phyloP scores from a whole-genome alignment of 345 rosid species.

The Combretum micranthum region DNA sequence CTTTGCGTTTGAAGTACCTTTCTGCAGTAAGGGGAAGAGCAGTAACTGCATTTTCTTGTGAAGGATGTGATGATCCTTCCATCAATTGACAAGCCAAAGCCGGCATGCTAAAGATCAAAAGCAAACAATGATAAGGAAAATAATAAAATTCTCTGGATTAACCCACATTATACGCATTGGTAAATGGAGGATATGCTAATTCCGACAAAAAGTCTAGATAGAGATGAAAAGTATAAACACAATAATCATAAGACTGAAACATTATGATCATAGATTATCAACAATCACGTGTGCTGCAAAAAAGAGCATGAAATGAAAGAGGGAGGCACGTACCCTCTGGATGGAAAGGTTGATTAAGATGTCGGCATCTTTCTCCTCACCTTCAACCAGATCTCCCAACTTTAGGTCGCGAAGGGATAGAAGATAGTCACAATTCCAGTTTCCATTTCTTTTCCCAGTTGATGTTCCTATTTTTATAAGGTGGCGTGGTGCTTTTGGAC shows the following conservation, averaged over 20 bases:
- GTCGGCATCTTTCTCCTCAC: constrained; percentile 29
- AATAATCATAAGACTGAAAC: too few species aligned
- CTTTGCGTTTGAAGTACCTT: constrained; percentile 19
- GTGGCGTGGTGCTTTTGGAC: not conserved
- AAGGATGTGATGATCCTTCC: constrained; percentile 66
- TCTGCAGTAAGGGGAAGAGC: constrained; percentile 60
- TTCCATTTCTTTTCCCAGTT: constrained; percentile 65
- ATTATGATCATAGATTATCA: too few species aligned
- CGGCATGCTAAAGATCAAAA: constrained; percentile 51
- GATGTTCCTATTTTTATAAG: constrained; percentile 59
- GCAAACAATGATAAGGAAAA: not conserved
- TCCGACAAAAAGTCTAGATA: too few species aligned
- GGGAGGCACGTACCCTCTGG: constrained; percentile 38
- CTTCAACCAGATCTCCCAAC: constrained; percentile 67
- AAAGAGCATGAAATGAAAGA: not conserved
- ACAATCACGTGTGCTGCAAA: too few species aligned
- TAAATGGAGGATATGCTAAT: too few species aligned
- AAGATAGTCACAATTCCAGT: constrained; percentile 49
- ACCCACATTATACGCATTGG: too few species aligned
- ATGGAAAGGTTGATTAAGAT: constrained; percentile 50
- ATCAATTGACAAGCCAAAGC: constrained; percentile 81
- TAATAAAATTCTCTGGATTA: not conserved
- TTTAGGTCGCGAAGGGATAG: constrained; percentile 54
- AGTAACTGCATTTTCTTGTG: constrained; percentile 55
- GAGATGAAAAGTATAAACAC: not conserved